Conservation (phyloP, 1,139 yeast genomes). For the Kurtzmaniella natalensis region DNA sequence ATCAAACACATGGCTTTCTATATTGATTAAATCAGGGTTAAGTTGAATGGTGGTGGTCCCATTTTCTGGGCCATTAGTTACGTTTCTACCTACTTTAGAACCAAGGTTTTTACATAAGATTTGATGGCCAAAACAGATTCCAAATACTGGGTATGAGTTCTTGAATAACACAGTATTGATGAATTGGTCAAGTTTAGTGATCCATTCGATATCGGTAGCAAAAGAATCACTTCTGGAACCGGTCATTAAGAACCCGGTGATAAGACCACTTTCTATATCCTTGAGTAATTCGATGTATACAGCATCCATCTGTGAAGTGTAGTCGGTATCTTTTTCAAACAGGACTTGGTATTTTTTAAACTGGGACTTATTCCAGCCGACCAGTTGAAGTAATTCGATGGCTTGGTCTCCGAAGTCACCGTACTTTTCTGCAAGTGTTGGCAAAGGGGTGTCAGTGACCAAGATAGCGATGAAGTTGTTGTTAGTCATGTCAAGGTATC, state of each 20-base stretch:
- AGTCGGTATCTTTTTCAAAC: conserved; percentile 27
- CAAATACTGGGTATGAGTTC: conserved; percentile 41
- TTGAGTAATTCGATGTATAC: conserved; percentile 16
- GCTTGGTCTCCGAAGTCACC: conserved; percentile 57
- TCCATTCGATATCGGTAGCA: conserved; percentile 49
- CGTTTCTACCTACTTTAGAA: conserved; percentile 51
- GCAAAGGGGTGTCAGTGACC: conserved; percentile 42
- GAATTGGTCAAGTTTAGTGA: conserved; percentile 42
- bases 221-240: conserved; percentile 65
- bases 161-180: conserved; percentile 25
- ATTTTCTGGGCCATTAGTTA: conserved; percentile 65
- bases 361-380: conserved; percentile 10
- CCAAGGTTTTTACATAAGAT: conserved; percentile 65
- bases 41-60: conserved; percentile 54
- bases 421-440: conserved; percentile 21
- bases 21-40: conserved; percentile 35
- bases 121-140: conserved; percentile 89
- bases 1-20: conserved; percentile 27
- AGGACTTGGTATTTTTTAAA: conserved; percentile 45
- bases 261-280: conserved; percentile 30
- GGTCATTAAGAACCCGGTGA: conserved; percentile 50
- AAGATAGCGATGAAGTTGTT: conserved; percentile 39
- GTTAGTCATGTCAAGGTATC: conserved; percentile 1
- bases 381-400: conserved; percentile 21
- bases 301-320: conserved; percentile 8